Evolutionary conservation across 495 filamentous ascomycete genomes (phyloP), one percentile per base, ranked within the genome.

Genomic region (Penicillium chermesinum): DNA sequence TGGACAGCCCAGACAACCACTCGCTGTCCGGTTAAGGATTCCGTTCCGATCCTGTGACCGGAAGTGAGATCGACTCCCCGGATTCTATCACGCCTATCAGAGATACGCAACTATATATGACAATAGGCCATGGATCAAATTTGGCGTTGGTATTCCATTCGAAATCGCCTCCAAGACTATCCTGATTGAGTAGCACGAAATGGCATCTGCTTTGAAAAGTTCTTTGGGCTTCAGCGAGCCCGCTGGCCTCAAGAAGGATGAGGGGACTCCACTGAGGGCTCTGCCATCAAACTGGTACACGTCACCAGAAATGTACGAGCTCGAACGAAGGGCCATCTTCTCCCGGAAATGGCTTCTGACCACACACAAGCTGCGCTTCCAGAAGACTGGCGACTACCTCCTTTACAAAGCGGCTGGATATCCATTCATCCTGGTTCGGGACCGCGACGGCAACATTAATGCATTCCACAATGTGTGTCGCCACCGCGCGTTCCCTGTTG

Each of bases 381-480:
- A 49, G 30, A 72, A 77, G 17, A 64, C 69, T 1, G 78, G 77
- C 15, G 75, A 81, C 54, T 81, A 63, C 47, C 52, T 78, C 10
- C 59, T 55, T 8, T 75, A 71, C 55, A 56, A 73, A 10, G 48
- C 76, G 2, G 74, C 76, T 16, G 73, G 71, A 14, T 80, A 70
- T 54, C 54, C 64, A 4, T 75, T 81, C 52, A 61, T 80, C 36
- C 50, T 80, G 4, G 63, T 70, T n/a, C 61, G 63, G 10, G 75
- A 78, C 38, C 72, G 72, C 30, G 53, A 75, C 8, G 72, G 69
- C 27, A 64, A 61, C 1, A 69, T 81, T 57, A 79, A 77, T 36
- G 77, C 69, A n/a, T 80, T 82, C 56, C 74, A 81, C 61, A 81
- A 81, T 46, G 70, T 79, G 30, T 82, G 79, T 50, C 63, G 79